Percentiles rank a stretch among this genome's conserved stretches.
These are phyloP conservation scores for Agrocybe pediades DNA, from an alignment of 768 basidiomycete species.

Conservation along the genomic window DNA sequence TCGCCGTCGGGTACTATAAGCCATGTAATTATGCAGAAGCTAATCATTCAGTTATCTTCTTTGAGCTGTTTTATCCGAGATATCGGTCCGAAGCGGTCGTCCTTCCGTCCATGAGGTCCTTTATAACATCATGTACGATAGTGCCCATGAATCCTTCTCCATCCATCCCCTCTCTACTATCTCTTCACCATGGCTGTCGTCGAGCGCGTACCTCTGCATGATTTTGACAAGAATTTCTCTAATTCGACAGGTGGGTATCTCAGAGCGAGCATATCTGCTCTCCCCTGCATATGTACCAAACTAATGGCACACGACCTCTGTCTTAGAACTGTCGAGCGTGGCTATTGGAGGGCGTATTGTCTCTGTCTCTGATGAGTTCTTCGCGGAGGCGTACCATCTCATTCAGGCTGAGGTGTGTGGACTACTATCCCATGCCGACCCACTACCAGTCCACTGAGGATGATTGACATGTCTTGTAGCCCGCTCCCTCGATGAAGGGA, in stretches of 20 bases:
- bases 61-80: background rate
- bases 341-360: conserved; percentile 77
- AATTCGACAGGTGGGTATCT: conserved; percentile 52
- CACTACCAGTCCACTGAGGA: conserved; percentile 2
- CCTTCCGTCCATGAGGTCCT: background rate
- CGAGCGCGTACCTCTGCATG: conserved; percentile 44
- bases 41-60: background rate
- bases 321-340: conserved; percentile 83
- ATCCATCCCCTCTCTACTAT: background rate
- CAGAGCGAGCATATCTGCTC: background rate
- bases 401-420: conserved; percentile 76
- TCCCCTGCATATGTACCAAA: background rate
- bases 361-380: conserved; percentile 93
- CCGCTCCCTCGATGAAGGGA: conserved; percentile 88
- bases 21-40: background rate
- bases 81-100: conserved; percentile 4
- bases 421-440: background rate
- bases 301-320: background rate
- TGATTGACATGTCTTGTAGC: conserved; percentile 45
- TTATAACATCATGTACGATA: background rate
- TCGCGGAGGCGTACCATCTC: conserved; percentile 83
- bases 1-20: background rate
- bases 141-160: background rate
- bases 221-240: conserved; percentile 49
- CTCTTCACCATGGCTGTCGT: conserved; percentile 37